Evolutionary conservation across 1,139 yeast species (phyloP), one percentile per base, ranked within the genome.

Genomic region (Geotrichum australiense): DNA sequence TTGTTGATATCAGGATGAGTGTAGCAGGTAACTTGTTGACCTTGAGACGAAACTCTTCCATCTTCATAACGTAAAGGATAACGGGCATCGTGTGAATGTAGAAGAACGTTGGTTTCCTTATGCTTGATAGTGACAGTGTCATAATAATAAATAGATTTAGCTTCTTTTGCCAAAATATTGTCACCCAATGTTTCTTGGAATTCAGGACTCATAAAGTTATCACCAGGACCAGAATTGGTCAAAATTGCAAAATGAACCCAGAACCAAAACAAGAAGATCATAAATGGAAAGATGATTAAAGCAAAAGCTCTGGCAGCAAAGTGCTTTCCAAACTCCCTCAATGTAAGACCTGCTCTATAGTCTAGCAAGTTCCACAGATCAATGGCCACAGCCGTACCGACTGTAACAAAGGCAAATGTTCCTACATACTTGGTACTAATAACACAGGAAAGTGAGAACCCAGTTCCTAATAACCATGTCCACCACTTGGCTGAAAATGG

Each of bases 51-150:
- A 41, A 91, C 71, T 65, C 99, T 80, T 10, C 98, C 98, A 60
- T 91, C 97, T 43, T 86, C 96, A 60, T 91, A 91, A 59, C 96
- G 79, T 55, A 87, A 69, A 28, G 99, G 99, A 61, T 91, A 91
- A 37, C 62, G 63, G 26, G 67, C 71, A 10, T 61, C 56, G 56
- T 87, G 96, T 0, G 98, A 91, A 61, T 91, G 96, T 55, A 91
- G 72, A 43, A 74, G 71, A 11, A 85, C 78, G 2, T 71, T 76
- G 3, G 95, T 85, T 37, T 76, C 83, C 57, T 78, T 80, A 62
- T 87, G 94, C 54, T 74, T 75, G 47, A 91, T 61, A 15, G 95
- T 85, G 42, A 91, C 64, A 18, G 73, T 64, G 61, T 91, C 98
- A 58, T 75, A 73, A 61, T 73, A 91, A 56, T 85, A 74, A 41